Evolutionary conservation across 202 grass and related monocot species (phyloP).

Genomic region (Musa balbisiana): DNA sequence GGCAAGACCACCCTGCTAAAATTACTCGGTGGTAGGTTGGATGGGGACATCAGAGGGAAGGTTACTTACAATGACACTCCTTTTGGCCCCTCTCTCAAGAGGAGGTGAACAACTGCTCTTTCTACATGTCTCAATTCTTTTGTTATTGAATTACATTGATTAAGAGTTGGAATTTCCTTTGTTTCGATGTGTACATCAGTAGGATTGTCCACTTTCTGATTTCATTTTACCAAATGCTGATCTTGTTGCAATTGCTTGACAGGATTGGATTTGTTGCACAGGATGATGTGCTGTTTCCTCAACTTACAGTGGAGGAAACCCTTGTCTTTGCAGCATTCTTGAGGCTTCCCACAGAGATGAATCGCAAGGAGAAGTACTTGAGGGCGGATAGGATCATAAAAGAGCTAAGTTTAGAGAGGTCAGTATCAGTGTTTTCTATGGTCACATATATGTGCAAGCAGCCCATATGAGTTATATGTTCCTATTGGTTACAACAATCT

Average conservation of each 20-base stretch:
- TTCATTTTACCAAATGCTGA: background rate
- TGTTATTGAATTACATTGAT: too few relatives aligned
- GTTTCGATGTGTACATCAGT: too few relatives aligned
- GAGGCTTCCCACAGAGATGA: conserved; percentile 71
- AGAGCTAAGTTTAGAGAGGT: conserved; percentile 70
- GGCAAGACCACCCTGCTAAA: conserved; percentile 90
- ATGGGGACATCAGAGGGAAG: conserved; percentile 56
- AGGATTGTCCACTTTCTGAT: background rate
- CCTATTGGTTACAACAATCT: too few relatives aligned
- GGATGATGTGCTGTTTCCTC: conserved; percentile 85
- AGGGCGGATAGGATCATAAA: conserved; percentile 69
- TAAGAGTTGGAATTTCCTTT: too few relatives aligned
- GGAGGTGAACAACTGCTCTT: conserved; percentile 37
- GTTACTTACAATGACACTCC: conserved; percentile 78
- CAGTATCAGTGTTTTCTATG: background rate
- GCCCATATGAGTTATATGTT: too few relatives aligned
- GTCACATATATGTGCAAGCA: too few relatives aligned
- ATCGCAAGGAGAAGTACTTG: conserved; percentile 66
- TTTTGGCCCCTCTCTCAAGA: conserved; percentile 65
- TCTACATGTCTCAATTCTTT: too few relatives aligned
- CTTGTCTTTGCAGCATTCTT: conserved; percentile 88
- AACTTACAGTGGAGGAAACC: conserved; percentile 93
- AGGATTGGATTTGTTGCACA: conserved; percentile 97
- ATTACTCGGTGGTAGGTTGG: conserved; percentile 70
- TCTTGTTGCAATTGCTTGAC: conserved; percentile 9